phyloP scores from a whole-genome alignment of 2,329 filamentous ascomycete genomes.

The Tolypocladium inflatum region DNA sequence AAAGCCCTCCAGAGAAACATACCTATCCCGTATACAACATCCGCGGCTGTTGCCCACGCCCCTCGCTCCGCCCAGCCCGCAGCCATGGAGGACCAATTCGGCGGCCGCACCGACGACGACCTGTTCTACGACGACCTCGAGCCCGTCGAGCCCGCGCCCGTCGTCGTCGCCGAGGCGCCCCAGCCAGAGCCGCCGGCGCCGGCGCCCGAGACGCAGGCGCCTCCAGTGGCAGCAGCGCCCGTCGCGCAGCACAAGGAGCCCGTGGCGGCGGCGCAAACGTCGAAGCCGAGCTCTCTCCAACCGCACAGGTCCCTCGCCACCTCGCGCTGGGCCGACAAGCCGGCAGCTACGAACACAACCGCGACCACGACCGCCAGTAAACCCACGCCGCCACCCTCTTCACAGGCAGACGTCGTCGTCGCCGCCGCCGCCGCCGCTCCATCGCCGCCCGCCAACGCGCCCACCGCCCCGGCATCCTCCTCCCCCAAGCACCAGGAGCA shows the following conservation, averaged over 20 bases:
- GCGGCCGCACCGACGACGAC: conserved; percentile 52
- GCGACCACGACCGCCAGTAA: neutral
- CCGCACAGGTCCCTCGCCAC: conserved; percentile 15
- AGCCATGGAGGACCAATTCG: conserved; percentile 51
- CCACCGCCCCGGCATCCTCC: conserved; percentile 2
- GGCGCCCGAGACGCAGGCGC: conserved; percentile 7
- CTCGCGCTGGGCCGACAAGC: conserved; percentile 24
- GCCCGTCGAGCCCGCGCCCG: conserved; percentile 32
- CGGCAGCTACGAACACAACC: conserved; percentile 2
- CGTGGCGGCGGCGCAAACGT: neutral
- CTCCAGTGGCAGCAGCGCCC: neutral
- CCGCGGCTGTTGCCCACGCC: too few species aligned
- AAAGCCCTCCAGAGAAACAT: neutral
- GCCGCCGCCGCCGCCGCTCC: conserved; percentile 6
- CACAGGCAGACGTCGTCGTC: conserved; percentile 5
- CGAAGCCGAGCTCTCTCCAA: neutral
- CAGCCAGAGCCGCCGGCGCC: conserved; percentile 5
- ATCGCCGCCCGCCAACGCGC: conserved; percentile 4
- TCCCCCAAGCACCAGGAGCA: conserved; percentile 4
- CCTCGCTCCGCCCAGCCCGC: neutral
- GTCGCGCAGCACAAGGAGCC: neutral
- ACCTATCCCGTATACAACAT: neutral
- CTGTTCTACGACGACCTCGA: conserved; percentile 55
- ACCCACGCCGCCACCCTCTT: neutral
- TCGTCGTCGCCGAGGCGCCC: conserved; percentile 12